Evolutionary conservation across 805 yeast genomes (phyloP).

Genomic region (Saccharomycopsis guyanensis): DNA sequence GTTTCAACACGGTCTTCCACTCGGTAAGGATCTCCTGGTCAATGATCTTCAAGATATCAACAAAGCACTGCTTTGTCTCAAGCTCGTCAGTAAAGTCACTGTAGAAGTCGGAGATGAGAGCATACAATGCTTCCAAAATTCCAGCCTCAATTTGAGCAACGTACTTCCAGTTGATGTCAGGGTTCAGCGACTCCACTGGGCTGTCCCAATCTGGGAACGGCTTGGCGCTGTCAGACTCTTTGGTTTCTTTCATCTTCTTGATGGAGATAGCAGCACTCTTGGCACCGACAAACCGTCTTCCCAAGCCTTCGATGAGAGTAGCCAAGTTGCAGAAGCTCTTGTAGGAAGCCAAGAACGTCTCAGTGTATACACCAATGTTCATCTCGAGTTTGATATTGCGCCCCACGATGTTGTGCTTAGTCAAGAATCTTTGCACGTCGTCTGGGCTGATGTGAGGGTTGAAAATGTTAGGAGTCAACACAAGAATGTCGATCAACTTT

Average conservation of each 20-base stretch:
- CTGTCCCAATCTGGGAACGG: slow-evolving; percentile 56
- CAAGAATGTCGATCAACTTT: slow-evolving; percentile 69
- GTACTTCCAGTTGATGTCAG: slow-evolving; percentile 53
- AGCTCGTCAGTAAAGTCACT: slow-evolving; percentile 67
- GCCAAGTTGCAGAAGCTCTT: slow-evolving; percentile 57
- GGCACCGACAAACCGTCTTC: slow-evolving; percentile 53
- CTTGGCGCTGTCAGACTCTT: slow-evolving; percentile 26
- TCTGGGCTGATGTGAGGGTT: slow-evolving; percentile 34
- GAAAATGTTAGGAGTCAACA: slow-evolving; percentile 60
- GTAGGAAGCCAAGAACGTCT: slow-evolving; percentile 63
- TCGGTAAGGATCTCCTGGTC: slow-evolving; percentile 54
- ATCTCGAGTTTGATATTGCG: slow-evolving; percentile 37
- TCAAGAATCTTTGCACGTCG: slow-evolving; percentile 36
- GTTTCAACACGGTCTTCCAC: slow-evolving; percentile 37
- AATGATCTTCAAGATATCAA: slow-evolving; percentile 57
- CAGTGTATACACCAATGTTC: slow-evolving; percentile 58
- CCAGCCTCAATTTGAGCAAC: slow-evolving; percentile 78
- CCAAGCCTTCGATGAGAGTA: slow-evolving; percentile 43
- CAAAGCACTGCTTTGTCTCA: slow-evolving; percentile 48
- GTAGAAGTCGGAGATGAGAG: slow-evolving; percentile 66
- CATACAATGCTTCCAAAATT: slow-evolving; percentile 64
- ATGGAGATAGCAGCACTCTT: slow-evolving; percentile 53
- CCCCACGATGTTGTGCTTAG: slow-evolving; percentile 21
- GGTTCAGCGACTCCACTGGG: slow-evolving; percentile 30
- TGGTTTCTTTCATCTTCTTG: slow-evolving; percentile 26